phyloP scores from a whole-genome alignment of 192 early-diverging fungal species.

The Coemansia sp. region DNA sequence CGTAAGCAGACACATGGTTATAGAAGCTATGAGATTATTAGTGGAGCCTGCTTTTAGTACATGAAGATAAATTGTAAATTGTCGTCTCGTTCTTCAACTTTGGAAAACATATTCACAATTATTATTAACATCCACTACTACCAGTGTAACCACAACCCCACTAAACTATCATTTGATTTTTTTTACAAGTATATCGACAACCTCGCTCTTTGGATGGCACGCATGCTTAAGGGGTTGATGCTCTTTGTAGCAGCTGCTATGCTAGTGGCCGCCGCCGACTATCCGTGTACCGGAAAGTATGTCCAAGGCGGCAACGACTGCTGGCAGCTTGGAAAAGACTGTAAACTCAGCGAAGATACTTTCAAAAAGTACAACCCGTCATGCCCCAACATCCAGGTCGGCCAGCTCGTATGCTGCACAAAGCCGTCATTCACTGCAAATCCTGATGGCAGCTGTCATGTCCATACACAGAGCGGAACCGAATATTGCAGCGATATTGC shows the following conservation, averaged over 20 bases:
- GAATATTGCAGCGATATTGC: conserved; percentile 3
- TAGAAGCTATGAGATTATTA: not conserved
- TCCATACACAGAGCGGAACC: conserved; percentile 3
- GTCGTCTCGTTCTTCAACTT: too few relatives aligned
- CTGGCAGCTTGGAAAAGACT: conserved; percentile 1
- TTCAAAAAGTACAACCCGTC: conserved; percentile 2
- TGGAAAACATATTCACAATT: too few relatives aligned
- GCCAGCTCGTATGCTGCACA: conserved; percentile 1
- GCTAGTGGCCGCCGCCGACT: not conserved
- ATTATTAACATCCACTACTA: too few relatives aligned
- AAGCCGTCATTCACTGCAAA: not conserved
- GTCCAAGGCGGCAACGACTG: not conserved
- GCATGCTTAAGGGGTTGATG: not conserved
- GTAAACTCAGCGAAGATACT: not conserved
- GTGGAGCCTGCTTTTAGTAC: too few relatives aligned
- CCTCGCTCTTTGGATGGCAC: not conserved
- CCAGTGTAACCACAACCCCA: too few relatives aligned
- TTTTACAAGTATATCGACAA: too few relatives aligned
- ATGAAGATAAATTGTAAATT: too few relatives aligned
- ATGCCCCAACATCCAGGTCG: conserved; percentile 1
- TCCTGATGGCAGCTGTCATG: not conserved
- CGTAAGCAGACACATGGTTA: not conserved
- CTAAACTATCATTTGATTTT: too few relatives aligned
- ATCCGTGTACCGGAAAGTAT: conserved; percentile 2
- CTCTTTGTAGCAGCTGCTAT: not conserved